Evolutionary conservation across 768 basidiomycete genomes (phyloP).

Genomic region (Tephrocybe sp.): DNA sequence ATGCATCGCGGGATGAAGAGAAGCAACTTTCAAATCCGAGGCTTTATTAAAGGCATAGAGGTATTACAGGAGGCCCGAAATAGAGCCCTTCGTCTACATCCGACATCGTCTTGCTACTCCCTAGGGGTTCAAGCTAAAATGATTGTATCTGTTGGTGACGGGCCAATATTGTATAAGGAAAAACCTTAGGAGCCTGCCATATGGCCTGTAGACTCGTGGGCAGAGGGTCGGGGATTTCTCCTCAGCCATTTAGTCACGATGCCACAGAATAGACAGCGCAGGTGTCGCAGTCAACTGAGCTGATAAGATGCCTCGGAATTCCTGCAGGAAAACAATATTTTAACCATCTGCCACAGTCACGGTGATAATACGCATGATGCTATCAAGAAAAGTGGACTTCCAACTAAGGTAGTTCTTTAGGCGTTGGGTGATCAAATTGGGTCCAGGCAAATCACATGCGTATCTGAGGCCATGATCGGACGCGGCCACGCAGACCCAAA

Average conservation of each 20-base stretch:
- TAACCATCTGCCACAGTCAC: background rate
- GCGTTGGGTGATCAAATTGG: background rate
- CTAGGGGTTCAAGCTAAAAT: background rate
- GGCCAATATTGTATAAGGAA: background rate
- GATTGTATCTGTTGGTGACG: constrained; percentile 14
- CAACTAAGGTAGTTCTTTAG: too few species aligned
- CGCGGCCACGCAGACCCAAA: too few species aligned
- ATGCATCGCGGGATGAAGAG: constrained; percentile 8
- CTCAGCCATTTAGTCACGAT: too few species aligned
- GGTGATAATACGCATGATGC: constrained; percentile 3
- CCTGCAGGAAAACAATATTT: too few species aligned
- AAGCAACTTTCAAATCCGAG: background rate
- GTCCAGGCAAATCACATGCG: too few species aligned
- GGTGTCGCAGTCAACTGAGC: background rate
- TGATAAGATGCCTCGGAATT: background rate
- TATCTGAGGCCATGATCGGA: too few species aligned
- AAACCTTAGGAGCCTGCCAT: background rate
- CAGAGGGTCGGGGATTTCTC: too few species aligned
- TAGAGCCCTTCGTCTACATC: constrained; percentile 2
- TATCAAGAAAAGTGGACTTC: background rate
- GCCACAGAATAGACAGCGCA: background rate
- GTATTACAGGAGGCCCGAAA: background rate
- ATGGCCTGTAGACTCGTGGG: constrained; percentile 13
- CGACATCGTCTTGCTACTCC: background rate
- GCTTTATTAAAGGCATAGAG: constrained; percentile 6